Base-by-base conservation (phyloP, 108 stramenopile species). In the Chaetoceros tenuissimus region DNA sequence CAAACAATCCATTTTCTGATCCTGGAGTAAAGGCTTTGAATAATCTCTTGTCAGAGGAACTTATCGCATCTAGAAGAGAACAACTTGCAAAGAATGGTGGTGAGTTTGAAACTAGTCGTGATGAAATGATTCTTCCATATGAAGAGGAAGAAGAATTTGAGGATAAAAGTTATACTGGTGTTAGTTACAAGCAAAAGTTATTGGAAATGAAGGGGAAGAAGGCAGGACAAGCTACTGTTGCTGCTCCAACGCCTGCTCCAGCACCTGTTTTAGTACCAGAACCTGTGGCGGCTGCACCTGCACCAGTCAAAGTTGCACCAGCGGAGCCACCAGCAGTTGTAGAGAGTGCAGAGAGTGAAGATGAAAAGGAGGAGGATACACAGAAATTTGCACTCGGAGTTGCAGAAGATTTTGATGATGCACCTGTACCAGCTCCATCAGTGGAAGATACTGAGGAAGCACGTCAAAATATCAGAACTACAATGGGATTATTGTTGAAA, bases 401-500 rank as follows among this genome's bases (percentile, higher is more conserved):
- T 27, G 16, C 54, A 19, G 23, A 29, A 21, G 34, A 46, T 29
- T 54, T 49, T 24, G 59, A 40, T 21, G 29, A 28, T 18, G 63
- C 63, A 60, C 59, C 53, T 31, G 23, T 55, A 48, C 27, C 73
- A 1, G 25, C 28, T 47, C 22, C 52, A 57, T 29, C 51, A 17
- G 10, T 56, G 16, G 16, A 57, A 49, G 3, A 64, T 27, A 60
- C 72, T 25, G 88, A 86, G 28, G 74, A 64, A 19, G 67, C 55
- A 52, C 64, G 73, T 17, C 51, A 57, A 24, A 69, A 76, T 24
- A 46, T 87, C 22, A 82, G 89, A 20, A 84, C 82, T 5, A 53
- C 81, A 17, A 83, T 84, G 81, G 89, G 89, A 25, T 53, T 91
- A 53, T 53, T 79, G 1, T 75, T 87, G 64, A 91, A 91, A 62